A percentile compares a stretch with the other conserved stretches of the same genome.
Conservation (phyloP, 192 early-diverging fungal genomes). For the Linnemannia schmuckeri region DNA sequence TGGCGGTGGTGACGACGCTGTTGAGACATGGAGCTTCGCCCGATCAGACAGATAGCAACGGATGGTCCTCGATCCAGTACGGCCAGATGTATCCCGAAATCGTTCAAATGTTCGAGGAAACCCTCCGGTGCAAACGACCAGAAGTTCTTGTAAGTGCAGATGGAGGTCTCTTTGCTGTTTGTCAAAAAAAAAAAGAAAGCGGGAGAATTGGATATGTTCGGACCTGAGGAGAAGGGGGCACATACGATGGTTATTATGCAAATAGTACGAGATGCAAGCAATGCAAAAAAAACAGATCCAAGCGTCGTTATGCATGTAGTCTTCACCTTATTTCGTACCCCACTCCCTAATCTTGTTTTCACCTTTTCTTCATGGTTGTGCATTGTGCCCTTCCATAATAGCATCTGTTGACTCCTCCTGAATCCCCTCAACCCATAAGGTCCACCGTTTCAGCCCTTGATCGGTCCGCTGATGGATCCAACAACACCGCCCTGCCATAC, state of each 20-base stretch:
- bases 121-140: slow-evolving; percentile 59
- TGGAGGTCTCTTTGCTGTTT: not conserved
- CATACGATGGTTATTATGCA: not conserved
- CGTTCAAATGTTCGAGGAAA: slow-evolving; percentile 67
- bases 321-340: not conserved
- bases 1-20: slow-evolving; percentile 65
- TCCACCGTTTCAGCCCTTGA: slow-evolving; percentile 29
- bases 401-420: slow-evolving; percentile 46
- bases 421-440: slow-evolving; percentile 34
- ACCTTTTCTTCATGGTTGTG: not conserved
- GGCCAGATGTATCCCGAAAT: slow-evolving; percentile 70
- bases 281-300: slow-evolving; percentile 4
- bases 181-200: not conserved
- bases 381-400: not conserved
- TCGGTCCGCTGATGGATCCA: slow-evolving; percentile 41
- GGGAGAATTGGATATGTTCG: no score
- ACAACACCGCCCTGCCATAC: slow-evolving; percentile 32
- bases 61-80: slow-evolving; percentile 77
- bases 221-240: not conserved
- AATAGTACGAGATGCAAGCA: not conserved
- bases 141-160: slow-evolving; percentile 60
- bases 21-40: slow-evolving; percentile 65
- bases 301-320: not conserved
- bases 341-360: not conserved
- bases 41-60: slow-evolving; percentile 70